phyloP scores from a whole-genome alignment of 257 asterid species.

The Schizonepeta tenuifolia region DNA sequence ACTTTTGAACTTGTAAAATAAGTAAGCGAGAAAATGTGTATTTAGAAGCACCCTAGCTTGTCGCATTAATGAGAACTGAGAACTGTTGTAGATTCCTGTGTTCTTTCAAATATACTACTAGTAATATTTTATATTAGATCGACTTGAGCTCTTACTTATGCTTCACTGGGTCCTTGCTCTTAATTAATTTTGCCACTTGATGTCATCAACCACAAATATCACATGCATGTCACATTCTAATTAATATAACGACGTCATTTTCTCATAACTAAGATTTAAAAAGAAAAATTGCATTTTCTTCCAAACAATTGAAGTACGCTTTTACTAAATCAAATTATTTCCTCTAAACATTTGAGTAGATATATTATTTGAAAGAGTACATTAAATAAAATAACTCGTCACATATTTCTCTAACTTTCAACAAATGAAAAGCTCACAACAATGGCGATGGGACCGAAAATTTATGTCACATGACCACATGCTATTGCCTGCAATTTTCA shows the following conservation, averaged over 20 bases:
- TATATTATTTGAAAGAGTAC: neutral
- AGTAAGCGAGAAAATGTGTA: too few species aligned
- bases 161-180: neutral
- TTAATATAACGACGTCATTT: neutral
- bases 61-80: too few species aligned
- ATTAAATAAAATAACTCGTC: neutral
- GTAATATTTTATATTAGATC: too few species aligned
- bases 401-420: too few species aligned
- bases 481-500: neutral
- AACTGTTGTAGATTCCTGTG: too few species aligned
- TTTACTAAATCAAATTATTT: too few species aligned
- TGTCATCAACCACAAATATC: neutral
- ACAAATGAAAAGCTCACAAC: neutral
- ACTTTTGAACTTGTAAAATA: too few species aligned
- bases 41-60: too few species aligned
- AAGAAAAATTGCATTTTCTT: too few species aligned
- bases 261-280: neutral
- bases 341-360: neutral
- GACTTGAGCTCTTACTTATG: neutral
- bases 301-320: neutral
- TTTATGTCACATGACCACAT: constrained; percentile 14
- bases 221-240: neutral
- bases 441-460: neutral
- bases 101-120: too few species aligned
- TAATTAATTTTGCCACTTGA: neutral